Evolutionary conservation across 116 monocot genomes (phyloP).

Genomic region (Cymodocea nodosa): DNA sequence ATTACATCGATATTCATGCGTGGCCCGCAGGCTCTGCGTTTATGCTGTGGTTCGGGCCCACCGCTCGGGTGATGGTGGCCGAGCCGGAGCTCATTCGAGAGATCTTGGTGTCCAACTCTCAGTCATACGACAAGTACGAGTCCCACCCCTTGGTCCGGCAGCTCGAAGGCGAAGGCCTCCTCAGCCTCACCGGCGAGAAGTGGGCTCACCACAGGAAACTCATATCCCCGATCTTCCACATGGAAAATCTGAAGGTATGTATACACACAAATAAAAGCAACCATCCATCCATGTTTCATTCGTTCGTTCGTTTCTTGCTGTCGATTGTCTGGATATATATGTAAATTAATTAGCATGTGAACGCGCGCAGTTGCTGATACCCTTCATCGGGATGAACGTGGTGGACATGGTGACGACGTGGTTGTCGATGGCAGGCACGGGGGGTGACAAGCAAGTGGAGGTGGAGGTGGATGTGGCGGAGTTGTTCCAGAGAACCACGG

Average conservation of each 20-base stretch:
- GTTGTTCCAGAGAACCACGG: constrained; percentile 79
- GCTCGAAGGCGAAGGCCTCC: constrained; percentile 81
- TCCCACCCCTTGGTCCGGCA: constrained; percentile 60
- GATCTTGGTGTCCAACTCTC: constrained; percentile 48
- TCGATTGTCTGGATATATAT: background rate
- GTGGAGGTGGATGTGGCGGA: constrained; percentile 83
- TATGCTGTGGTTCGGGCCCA: constrained; percentile 88
- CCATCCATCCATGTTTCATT: too few species aligned
- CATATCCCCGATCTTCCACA: constrained; percentile 74
- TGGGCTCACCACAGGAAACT: constrained; percentile 75
- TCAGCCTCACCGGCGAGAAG: constrained; percentile 67
- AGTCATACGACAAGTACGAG: constrained; percentile 59
- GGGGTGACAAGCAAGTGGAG: constrained; percentile 69
- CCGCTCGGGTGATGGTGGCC: constrained; percentile 51
- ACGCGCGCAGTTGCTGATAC: constrained; percentile 40
- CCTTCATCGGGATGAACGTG: constrained; percentile 52
- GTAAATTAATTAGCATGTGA: background rate
- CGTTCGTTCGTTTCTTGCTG: too few species aligned
- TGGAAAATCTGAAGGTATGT: constrained; percentile 75
- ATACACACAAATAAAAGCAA: too few species aligned
- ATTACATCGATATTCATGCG: too few species aligned
- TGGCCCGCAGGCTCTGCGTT: constrained; percentile 50
- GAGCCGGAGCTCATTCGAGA: constrained; percentile 84
- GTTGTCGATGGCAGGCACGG: constrained; percentile 19
- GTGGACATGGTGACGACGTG: constrained; percentile 51